Evolutionary conservation across 371 early-diverging fungal genomes (phyloP), one percentile per base, ranked within the genome.

Genomic region (Quaeritorhiza haematococci): DNA sequence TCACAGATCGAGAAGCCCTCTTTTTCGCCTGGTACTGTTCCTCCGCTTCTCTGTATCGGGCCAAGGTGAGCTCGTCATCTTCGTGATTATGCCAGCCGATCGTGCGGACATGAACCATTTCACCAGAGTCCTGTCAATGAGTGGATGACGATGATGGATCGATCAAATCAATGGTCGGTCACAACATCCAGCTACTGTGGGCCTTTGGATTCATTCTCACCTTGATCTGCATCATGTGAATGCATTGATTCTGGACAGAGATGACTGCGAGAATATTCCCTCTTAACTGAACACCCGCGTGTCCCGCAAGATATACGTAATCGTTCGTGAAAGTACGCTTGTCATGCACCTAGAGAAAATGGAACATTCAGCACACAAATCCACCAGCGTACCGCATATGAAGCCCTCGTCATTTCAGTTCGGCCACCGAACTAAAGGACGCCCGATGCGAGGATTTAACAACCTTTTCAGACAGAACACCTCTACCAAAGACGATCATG

Each of bases 31-130:
- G 59, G 59, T 59, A 71, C 35, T 69, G 62, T 27, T 67, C 69
- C 42, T 79, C 77, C 32, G 69, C 73, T 10, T 74, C 69, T 3
- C 66, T 62, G 28, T 71, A 65, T 23, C 65, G 58, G 2, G 71
- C 67, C 28, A 83, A 55, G 0, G 69, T 59, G 10, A 79, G 61
- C 48, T 74, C 78, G 46, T 85, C 86, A 51, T 83, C 83, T 10
- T 81, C 79, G 50, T 76, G 59, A 44, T 72, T 79, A 51, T 69
- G 72, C 76, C 78, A 82, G 19, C 86, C 86, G 52, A 85, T 71
- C 44, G 73, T 68, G 30, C 74, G 73, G 17, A 79, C 46, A 27
- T 73, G 67, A 13, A 81, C 66, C 41, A 85, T 65, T 30, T 62
- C 65, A 6, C 84, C 83, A 43, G 69, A 64, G 23, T 72, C 74